These are phyloP conservation scores for Anacardium occidentale DNA, from an alignment of 345 rosid species.

Conservation along the genomic window DNA sequence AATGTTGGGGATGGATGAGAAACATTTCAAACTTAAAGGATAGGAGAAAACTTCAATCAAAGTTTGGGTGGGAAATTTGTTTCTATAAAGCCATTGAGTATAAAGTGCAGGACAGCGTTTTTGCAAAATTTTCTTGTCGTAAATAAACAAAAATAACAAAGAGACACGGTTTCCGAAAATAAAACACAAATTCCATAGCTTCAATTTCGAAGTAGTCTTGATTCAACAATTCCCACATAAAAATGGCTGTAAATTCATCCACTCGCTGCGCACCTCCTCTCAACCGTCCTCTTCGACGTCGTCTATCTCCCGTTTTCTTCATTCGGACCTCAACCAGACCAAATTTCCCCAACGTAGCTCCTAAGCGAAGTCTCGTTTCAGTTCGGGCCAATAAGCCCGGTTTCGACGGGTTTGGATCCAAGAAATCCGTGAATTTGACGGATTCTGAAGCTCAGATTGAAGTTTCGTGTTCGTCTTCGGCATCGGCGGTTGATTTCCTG, in stretches of 20 bases:
- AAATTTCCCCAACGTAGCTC: constrained; percentile 28
- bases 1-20: too few relatives aligned
- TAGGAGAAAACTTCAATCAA: too few relatives aligned
- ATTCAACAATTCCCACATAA: background rate
- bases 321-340: constrained; percentile 24
- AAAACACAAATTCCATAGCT: too few relatives aligned
- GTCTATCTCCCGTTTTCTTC: constrained; percentile 32
- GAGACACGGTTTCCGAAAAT: background rate
- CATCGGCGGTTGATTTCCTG: constrained; percentile 82
- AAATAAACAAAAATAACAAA: background rate
- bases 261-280: constrained; percentile 36
- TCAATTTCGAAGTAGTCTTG: background rate
- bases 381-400: constrained; percentile 43
- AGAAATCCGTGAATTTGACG: constrained; percentile 21
- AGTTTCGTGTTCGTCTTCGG: constrained; percentile 36
- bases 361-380: constrained; percentile 36
- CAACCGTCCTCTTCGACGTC: constrained; percentile 27
- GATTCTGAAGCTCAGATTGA: constrained; percentile 26
- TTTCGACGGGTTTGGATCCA: constrained; percentile 34
- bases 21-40: too few relatives aligned
- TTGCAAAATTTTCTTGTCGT: background rate
- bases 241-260: constrained; percentile 50
- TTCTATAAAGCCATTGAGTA: too few relatives aligned
- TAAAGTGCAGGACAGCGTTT: too few relatives aligned
- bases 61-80: too few relatives aligned